Evolutionary conservation across 2,329 filamentous ascomycete genomes (phyloP).

Genomic region (Diplodia mutila): DNA sequence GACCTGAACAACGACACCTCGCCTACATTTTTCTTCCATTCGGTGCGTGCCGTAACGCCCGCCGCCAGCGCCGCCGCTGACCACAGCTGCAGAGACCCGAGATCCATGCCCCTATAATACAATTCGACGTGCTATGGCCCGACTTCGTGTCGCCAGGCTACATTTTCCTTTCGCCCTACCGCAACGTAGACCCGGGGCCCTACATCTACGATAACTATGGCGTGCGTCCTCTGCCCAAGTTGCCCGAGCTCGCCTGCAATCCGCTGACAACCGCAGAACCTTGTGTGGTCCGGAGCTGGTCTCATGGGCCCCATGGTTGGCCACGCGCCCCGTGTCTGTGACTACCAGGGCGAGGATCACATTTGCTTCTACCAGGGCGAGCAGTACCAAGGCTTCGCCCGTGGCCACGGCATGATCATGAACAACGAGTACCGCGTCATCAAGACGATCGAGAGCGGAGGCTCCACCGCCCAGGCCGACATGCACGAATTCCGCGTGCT

Average conservation of each 20-base stretch:
- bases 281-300: constrained; percentile 54
- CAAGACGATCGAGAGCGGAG: constrained; percentile 48
- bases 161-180: constrained; percentile 56
- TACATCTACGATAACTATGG: constrained; percentile 58
- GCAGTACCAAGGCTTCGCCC: constrained; percentile 56
- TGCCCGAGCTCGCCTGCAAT: background rate
- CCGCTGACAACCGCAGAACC: constrained; percentile 39
- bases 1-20: constrained; percentile 28
- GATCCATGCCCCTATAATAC: constrained; percentile 43
- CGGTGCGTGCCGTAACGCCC: constrained; percentile 2
- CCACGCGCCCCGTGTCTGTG: constrained; percentile 54
- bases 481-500: constrained; percentile 59
- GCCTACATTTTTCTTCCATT: constrained; percentile 26
- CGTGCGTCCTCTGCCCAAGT: constrained; percentile 36
- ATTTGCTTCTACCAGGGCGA: constrained; percentile 58
- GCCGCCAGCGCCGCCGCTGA: background rate
- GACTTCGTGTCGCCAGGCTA: constrained; percentile 46
- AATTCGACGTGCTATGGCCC: constrained; percentile 27
- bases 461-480: constrained; percentile 50
- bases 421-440: constrained; percentile 55
- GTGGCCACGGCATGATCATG: constrained; percentile 58
- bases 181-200: constrained; percentile 53
- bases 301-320: constrained; percentile 54
- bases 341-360: constrained; percentile 53
- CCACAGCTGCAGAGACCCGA: constrained; percentile 40